Percentiles rank a stretch among this genome's conserved stretches.
Conservation (phyloP, 2,329 filamentous ascomycete species). For the Arthrocladium fulminans region DNA sequence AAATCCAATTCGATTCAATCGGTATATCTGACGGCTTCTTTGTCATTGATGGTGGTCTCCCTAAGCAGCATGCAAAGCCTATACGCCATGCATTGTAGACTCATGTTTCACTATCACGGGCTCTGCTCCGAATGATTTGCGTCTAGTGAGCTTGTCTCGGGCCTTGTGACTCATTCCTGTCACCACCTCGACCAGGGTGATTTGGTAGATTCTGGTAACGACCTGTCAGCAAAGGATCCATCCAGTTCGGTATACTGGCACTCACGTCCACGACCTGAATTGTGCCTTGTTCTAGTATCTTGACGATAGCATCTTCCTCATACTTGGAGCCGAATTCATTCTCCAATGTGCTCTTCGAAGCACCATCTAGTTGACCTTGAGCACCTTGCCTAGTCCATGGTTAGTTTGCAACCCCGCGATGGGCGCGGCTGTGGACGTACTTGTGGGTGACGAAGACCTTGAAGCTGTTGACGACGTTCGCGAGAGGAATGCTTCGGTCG, state of each 20-base stretch:
- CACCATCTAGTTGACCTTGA: conserved; percentile 68
- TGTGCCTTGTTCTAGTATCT: conserved; percentile 69
- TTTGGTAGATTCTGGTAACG: conserved; percentile 8
- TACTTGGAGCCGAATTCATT: conserved; percentile 77
- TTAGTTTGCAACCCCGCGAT: not conserved
- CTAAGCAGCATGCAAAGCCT: too few relatives aligned
- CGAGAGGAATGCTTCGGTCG: conserved; percentile 59
- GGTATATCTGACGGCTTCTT: too few relatives aligned
- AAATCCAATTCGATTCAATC: too few relatives aligned
- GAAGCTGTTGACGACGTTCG: conserved; percentile 78
- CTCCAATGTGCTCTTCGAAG: conserved; percentile 65
- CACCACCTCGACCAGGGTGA: conserved; percentile 15
- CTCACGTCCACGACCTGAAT: conserved; percentile 54
- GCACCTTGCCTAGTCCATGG: conserved; percentile 61
- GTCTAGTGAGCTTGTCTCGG: conserved; percentile 16
- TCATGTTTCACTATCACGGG: not conserved
- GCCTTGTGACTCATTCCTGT: conserved; percentile 20
- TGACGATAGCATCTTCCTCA: conserved; percentile 70
- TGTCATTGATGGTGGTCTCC: not conserved
- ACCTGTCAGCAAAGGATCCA: not conserved
- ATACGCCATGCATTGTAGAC: too few relatives aligned
- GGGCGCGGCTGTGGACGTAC: conserved; percentile 45
- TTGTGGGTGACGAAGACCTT: conserved; percentile 84
- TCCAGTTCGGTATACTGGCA: conserved; percentile 8
- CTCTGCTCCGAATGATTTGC: not conserved